A percentile compares a stretch with the other conserved stretches of the same genome.
phyloP scores from a whole-genome alignment of 2,329 filamentous ascomycete genomes.

The Paraphoma chrysanthemicola region DNA sequence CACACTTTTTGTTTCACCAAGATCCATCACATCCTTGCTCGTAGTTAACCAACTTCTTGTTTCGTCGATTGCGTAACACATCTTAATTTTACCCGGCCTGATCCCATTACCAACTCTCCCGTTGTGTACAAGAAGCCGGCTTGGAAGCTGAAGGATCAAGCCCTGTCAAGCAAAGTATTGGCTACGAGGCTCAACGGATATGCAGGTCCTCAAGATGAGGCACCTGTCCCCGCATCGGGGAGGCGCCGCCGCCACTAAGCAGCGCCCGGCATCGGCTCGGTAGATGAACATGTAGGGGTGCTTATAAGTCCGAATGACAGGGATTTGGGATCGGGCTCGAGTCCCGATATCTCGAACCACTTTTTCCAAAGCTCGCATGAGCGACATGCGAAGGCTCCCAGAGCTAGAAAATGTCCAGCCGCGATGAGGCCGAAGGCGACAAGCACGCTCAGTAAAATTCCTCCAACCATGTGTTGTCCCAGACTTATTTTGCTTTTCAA shows the following conservation, averaged over 20 bases:
- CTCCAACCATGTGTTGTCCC: no score
- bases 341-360: no score
- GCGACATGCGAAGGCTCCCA: no score
- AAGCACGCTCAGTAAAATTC: no score
- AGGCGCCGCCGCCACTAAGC: slow-evolving; percentile 1
- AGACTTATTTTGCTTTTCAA: no score
- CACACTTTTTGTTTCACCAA: background rate
- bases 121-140: background rate
- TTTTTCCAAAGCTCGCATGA: no score
- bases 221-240: slow-evolving; percentile 4
- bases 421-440: no score
- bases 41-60: background rate
- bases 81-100: background rate
- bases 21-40: background rate
- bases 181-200: background rate
- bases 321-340: no score
- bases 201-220: slow-evolving; percentile 9
- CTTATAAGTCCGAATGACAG: background rate
- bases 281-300: background rate
- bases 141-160: background rate
- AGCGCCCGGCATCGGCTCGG: background rate
- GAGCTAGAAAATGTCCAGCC: no score
- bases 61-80: background rate
- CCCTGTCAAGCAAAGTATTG: background rate
- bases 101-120: slow-evolving; percentile 1